Percentiles rank a stretch among this genome's conserved stretches.
These are phyloP conservation scores for Neoscytalidium dimidiatum DNA, from an alignment of 2,329 filamentous ascomycete species.

Conservation along the genomic window DNA sequence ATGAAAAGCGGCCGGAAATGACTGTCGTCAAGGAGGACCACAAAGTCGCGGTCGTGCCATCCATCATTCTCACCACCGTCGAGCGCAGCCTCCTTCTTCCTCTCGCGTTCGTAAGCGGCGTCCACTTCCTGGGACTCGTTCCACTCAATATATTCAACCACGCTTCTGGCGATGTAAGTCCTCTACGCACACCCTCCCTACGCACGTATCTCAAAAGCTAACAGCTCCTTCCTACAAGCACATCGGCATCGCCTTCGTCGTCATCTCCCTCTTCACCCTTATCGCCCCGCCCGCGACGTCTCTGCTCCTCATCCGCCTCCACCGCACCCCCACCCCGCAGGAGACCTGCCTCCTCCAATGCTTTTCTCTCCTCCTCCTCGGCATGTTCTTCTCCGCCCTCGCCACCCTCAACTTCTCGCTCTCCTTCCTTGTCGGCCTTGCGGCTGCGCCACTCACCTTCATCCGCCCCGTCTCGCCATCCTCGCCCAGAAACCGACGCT, in stretches of 20 bases:
- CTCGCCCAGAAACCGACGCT: constrained; percentile 13
- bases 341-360: constrained; percentile 81
- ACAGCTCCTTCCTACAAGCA: constrained; percentile 6
- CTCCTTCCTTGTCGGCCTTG: constrained; percentile 78
- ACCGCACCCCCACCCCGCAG: constrained; percentile 62
- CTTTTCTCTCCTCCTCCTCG: constrained; percentile 88
- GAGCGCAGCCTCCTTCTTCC: constrained; percentile 73
- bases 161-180: constrained; percentile 63
- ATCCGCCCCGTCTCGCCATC: constrained; percentile 34
- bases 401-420: constrained; percentile 96
- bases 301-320: constrained; percentile 36
- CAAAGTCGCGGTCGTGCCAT: constrained; percentile 41
- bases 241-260: constrained; percentile 32
- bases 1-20: constrained; percentile 34
- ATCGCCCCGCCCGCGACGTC: constrained; percentile 35
- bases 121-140: constrained; percentile 75
- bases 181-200: constrained; percentile 56
- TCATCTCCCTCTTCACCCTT: constrained; percentile 34
- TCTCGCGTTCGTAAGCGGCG: constrained; percentile 68
- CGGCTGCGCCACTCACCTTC: constrained; percentile 80
- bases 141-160: constrained; percentile 89
- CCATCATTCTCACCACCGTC: constrained; percentile 39
- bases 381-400: constrained; percentile 87
- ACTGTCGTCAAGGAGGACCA: constrained; percentile 39
- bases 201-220: constrained; percentile 43